Conservation (phyloP, 441 rosid species). For the Euphorbia corollata region DNA sequence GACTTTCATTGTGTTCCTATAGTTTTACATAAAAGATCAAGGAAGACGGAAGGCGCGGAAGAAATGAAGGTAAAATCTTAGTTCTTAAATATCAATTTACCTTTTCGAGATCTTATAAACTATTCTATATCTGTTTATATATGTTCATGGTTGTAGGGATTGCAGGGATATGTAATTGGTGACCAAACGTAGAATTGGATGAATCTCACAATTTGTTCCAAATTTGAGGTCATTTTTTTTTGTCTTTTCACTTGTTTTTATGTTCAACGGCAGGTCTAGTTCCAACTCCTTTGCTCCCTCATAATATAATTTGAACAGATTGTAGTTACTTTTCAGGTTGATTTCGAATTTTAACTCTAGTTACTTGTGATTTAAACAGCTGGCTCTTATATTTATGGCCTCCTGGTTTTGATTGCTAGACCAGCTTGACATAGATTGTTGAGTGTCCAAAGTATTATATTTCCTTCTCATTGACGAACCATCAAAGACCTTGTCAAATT, state of each 20-base stretch:
- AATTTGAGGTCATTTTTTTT: background rate
- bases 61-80: background rate
- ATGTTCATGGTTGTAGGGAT: background rate
- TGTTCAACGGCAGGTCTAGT: background rate
- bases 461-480: too few relatives aligned
- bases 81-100: background rate
- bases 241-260: background rate
- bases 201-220: background rate
- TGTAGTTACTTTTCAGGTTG: background rate
- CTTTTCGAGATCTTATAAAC: background rate
- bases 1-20: constrained; percentile 9
- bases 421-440: too few relatives aligned
- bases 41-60: background rate
- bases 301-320: background rate
- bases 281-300: background rate
- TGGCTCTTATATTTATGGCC: too few relatives aligned
- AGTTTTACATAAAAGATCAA: constrained; percentile 1
- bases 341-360: too few relatives aligned
- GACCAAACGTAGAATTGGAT: background rate
- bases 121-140: background rate
- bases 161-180: background rate
- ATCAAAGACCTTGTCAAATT: too few relatives aligned
- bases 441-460: too few relatives aligned
- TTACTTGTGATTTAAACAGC: too few relatives aligned
- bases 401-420: too few relatives aligned